Evolutionary conservation across 345 rosid species (phyloP), one percentile per base, ranked within the genome.

Genomic region (Brassica nigra): DNA sequence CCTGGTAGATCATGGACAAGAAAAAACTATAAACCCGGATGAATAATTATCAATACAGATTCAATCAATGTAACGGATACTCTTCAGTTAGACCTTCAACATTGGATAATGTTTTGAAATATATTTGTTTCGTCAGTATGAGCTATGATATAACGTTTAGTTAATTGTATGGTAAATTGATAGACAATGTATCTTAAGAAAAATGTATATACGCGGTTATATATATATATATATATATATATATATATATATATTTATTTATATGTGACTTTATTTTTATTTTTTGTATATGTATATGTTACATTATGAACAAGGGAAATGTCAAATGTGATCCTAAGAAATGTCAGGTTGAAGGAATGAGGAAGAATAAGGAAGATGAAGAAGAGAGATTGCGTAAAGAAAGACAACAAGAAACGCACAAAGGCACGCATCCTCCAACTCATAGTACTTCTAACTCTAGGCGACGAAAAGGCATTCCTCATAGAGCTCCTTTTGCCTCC

Each of bases 391-490:
- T 86, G 85, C 90, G 92, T 82, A 92, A 86, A 80, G 87, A 87
- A 62, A 77, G 86, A 79, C 83, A 87, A 76, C 82, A 86, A 83
- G 90, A 81, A 87, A 86, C 82, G 65, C 80, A 89, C 81, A 83
- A 88, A 58, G 70, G 84, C 81, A 86, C 88, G 77, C 89, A 83
- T 82, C 84, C 85, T 70, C 87, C 88, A 71, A 86, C 86, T 64
- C 86, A 83, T 81, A 34, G 37, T 1, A 8, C 77, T 58, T 85
- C 94, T 28, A 86, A 79, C 74, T 84, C 86, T 80, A 90, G 95
- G 55, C 86, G 98, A 78, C 88, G 98, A 81, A 94, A 94, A 87
- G 97, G 97, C 76, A 85, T 88, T 47, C 97, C 98, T 71, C 97
- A 81, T 34, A 85, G 98, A 72, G 94, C 98, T 63, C 95, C 98